These are phyloP conservation scores for Paecilomyces variotii DNA, from an alignment of 2,329 filamentous ascomycete species.

Conservation along the genomic window DNA sequence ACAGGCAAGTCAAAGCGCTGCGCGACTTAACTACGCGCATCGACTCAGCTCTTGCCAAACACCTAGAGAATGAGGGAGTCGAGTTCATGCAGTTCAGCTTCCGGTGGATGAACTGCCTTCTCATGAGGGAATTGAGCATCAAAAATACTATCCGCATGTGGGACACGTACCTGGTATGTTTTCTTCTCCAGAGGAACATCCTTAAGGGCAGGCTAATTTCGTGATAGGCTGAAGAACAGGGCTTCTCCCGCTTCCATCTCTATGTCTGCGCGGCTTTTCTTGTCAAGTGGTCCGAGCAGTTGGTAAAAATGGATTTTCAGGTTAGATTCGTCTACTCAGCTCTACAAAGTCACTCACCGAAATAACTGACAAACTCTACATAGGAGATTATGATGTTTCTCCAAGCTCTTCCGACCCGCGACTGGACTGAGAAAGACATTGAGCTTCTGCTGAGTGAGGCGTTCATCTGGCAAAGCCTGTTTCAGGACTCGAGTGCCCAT, in stretches of 20 bases:
- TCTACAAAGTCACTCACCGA: not conserved
- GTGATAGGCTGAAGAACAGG: conserved; percentile 85
- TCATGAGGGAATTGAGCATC: conserved; percentile 96
- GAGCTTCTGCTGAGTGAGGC: conserved; percentile 91
- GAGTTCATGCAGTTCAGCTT: conserved; percentile 99
- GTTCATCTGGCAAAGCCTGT: conserved; percentile 97
- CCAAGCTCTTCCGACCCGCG: conserved; percentile 82
- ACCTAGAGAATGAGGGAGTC: conserved; percentile 82
- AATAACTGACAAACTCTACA: conserved; percentile 1
- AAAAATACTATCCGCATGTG: conserved; percentile 98
- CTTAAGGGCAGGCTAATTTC: conserved; percentile 12
- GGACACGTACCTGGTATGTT: conserved; percentile 88
- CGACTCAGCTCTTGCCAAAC: conserved; percentile 72
- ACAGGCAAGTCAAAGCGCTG: conserved; percentile 81
- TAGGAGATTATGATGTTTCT: conserved; percentile 99
- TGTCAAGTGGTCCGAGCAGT: conserved; percentile 94
- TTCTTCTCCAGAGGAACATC: not conserved
- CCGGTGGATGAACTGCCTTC: conserved; percentile 97
- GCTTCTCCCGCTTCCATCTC: conserved; percentile 95
- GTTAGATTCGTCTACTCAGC: conserved; percentile 19
- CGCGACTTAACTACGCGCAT: conserved; percentile 87
- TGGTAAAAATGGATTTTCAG: conserved; percentile 92
- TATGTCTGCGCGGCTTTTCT: conserved; percentile 97
- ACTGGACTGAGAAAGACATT: conserved; percentile 98
- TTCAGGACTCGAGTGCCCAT: conserved; percentile 89